These are phyloP conservation scores for Phaeoacremonium minimum DNA, from an alignment of 2,329 filamentous ascomycete species.

Conservation along the genomic window DNA sequence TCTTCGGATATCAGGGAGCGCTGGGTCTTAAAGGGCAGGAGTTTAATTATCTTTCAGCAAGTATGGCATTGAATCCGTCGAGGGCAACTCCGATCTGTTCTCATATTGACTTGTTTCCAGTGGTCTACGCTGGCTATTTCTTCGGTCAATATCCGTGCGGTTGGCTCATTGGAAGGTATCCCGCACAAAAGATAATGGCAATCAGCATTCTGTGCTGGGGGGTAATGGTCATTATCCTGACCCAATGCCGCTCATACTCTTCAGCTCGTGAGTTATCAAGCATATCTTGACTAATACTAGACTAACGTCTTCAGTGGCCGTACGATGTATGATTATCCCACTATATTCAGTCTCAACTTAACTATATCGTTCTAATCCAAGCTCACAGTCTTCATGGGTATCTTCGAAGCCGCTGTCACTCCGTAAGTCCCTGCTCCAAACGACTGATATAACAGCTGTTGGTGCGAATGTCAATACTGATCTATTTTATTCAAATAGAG, in stretches of 20 bases:
- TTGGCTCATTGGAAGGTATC: slow-evolving; percentile 29
- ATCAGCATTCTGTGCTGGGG: slow-evolving; percentile 26
- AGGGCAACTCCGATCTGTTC: background rate
- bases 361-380: too few relatives aligned
- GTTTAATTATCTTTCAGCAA: slow-evolving; percentile 29
- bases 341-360: too few relatives aligned
- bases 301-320: too few relatives aligned
- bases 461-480: too few relatives aligned
- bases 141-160: slow-evolving; percentile 35
- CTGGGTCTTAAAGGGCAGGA: slow-evolving; percentile 23
- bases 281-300: too few relatives aligned
- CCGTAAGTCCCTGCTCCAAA: too few relatives aligned
- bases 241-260: slow-evolving; percentile 19
- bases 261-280: background rate
- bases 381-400: slow-evolving; percentile 22
- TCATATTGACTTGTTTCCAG: slow-evolving; percentile 10
- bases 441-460: too few relatives aligned
- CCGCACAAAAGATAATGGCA: slow-evolving; percentile 27
- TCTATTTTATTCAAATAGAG: slow-evolving; percentile 4
- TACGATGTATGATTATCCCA: slow-evolving; percentile 5
- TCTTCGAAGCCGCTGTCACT: slow-evolving; percentile 26
- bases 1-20: slow-evolving; percentile 28
- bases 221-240: slow-evolving; percentile 24
- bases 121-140: slow-evolving; percentile 34
- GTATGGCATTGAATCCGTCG: too few relatives aligned